Base-by-base conservation (phyloP, 2,329 filamentous ascomycete genomes). In the Cadophora sp. region DNA sequence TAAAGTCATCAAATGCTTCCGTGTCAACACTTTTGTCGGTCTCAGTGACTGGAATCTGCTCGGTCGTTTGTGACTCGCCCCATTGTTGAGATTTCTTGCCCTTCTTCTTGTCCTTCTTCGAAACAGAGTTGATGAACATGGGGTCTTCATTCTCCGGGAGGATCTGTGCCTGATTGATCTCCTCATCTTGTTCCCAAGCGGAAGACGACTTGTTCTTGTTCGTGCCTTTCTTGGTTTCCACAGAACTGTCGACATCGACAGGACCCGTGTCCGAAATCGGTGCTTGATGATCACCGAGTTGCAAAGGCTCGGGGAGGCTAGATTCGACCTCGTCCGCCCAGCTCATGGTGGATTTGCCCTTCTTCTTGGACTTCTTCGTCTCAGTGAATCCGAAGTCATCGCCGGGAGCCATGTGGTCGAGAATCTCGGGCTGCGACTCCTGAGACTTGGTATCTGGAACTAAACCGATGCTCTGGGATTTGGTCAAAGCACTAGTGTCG, bases 351-450 rank as follows among this genome's bases (percentile, higher is more conserved):
- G 65, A 55, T 26, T 69, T 66, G 9, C 56, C 55, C 75, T 69
- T 83, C 34, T 69, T 66, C 46, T 76, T 80, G 55, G 72, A 70
- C 68, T 78, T 79, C 73, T 77, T 79, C 27, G 74, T 64, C 22
- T 65, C 46, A n/a, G 69, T 31, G 26, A 43, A 46, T 24, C 26
- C 66, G 31, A 69, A 67, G 14, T 69, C 59, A 26, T 69, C 68
- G 26, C 58, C 19, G 14, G 29, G 19, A 1, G 48, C n/a, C 9
- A 22, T 46, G n/a, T 65, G 63, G 6, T 65, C 62, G 6, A n/a
- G 34, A 26, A 53, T 22, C n/a, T 68, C 56, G 19, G 24, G 22
- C 12, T 63, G 34, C 8, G 22, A 12, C 6, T 55, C 34, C 34
- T 48, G 9, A 48, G 37, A n/a, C 26, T 46, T 53, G 22, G 22